Conservation (phyloP, 2,329 filamentous ascomycete species). For the Diaporthe eres region DNA sequence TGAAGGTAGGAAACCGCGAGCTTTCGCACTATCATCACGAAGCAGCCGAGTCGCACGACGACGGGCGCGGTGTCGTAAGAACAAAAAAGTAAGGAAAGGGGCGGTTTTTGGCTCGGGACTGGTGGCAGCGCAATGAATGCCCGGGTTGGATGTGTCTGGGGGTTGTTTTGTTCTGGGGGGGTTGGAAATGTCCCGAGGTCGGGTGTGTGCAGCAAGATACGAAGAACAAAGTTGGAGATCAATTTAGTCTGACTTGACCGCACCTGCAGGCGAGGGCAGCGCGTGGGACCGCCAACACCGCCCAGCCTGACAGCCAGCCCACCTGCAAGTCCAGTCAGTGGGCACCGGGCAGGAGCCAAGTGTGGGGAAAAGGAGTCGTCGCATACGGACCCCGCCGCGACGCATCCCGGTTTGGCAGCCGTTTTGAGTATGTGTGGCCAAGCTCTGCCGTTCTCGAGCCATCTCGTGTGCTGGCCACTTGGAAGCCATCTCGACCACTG, state of each 20-base stretch:
- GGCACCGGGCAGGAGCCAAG: background rate
- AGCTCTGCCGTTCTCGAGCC: conserved; percentile 1
- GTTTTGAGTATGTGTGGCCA: conserved; percentile 32
- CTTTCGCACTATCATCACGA: conserved; percentile 41
- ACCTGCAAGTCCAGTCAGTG: background rate
- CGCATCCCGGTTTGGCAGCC: conserved; percentile 31
- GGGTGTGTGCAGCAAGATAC: conserved; percentile 10
- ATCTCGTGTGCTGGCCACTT: conserved; percentile 26
- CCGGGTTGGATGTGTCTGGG: background rate
- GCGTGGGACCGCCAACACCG: conserved; percentile 19
- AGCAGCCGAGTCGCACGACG: conserved; percentile 20
- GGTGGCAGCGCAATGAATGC: background rate
- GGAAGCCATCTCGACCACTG: conserved; percentile 15
- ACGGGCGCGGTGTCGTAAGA: background rate
- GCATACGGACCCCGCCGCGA: conserved; percentile 29
- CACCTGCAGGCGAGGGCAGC: conserved; percentile 22
- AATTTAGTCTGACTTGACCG: conserved; percentile 18
- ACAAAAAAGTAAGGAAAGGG: too few species aligned
- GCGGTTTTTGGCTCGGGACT: background rate
- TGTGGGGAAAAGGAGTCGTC: conserved; percentile 34
- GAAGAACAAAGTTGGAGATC: conserved; percentile 29
- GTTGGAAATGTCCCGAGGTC: conserved; percentile 20
- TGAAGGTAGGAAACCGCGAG: conserved; percentile 43
- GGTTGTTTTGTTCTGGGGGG: conserved; percentile 1
- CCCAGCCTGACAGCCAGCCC: conserved; percentile 7